Evolutionary conservation across 2,329 filamentous ascomycete genomes (phyloP), one percentile per base, ranked within the genome.

Genomic region (Apiospora sp.): DNA sequence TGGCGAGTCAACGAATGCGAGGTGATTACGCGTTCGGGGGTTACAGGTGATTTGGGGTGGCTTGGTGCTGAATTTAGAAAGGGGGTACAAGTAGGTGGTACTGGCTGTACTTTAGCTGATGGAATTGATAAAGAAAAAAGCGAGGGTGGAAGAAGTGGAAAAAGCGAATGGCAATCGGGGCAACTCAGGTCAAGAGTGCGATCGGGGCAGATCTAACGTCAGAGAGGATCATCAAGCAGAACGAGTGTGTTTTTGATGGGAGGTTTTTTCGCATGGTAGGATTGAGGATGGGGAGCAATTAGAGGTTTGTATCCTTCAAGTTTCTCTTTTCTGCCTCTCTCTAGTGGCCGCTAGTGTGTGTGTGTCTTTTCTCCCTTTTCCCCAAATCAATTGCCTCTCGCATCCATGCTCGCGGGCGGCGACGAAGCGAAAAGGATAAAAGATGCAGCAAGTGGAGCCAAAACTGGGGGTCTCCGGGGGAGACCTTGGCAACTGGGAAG

Each of bases 141-240:
- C 58, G 58, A 64, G 19, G 58, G 58, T 64, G 58, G 58, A 41
- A 41, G 58, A 41, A 64, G 12, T 22, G 34, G 30, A 41, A 41
- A 22, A 64, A 64, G 58, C 58, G 58, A 64, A 64, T 7, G 58
- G 58, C 58, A 41, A 41, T 41, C 41, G 34, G 58, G 54, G 37
- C 10, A 10, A 64, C 58, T 41, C 58, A 61, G 30, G 54, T 61
- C 54, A 37, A 61, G 30, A 61, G 54, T 61, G 54, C 54, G 54
- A 61, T 61, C 27, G 54, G 30, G 34, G 34, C 8, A 64, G 58
- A 64, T 64, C 58, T 64, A 37, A 64, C 30, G 58, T 64, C 58
- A 64, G 58, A 64, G 58, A 64, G 58, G 58, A 64, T 64, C 58
- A 64, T 64, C 58, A 41, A 64, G 58, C 22, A 64, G 58, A 64